A percentile compares a stretch with the other conserved stretches of the same genome.
These are phyloP conservation scores for Trichosporon sp. DNA, from an alignment of 1,284 basidiomycete genomes.

Conservation along the genomic window DNA sequence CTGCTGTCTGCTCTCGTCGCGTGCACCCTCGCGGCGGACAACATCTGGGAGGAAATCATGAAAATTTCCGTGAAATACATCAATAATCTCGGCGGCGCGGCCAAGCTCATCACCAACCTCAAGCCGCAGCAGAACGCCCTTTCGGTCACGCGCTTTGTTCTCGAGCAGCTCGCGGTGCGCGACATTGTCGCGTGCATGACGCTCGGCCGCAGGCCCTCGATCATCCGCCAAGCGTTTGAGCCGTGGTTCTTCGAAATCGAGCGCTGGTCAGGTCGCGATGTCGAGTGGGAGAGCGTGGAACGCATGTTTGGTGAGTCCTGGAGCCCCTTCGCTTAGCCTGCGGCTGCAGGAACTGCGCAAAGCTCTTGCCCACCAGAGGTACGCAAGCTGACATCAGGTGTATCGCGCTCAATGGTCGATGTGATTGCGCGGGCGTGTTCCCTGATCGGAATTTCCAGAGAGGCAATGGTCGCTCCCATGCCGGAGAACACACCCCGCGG, in stretches of 20 bases:
- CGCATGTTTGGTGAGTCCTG: slow-evolving; percentile 41
- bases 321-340: too few relatives aligned
- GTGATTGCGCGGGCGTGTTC: slow-evolving; percentile 39
- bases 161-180: slow-evolving; percentile 45
- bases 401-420: slow-evolving; percentile 44
- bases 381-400: slow-evolving; percentile 15
- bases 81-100: slow-evolving; percentile 39
- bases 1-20: slow-evolving; percentile 39
- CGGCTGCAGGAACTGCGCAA: too few relatives aligned
- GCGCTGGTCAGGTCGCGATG: slow-evolving; percentile 30
- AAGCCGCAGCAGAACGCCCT: slow-evolving; percentile 27
- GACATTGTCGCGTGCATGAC: slow-evolving; percentile 47
- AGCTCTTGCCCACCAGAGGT: not conserved
- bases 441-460: slow-evolving; percentile 25
- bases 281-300: slow-evolving; percentile 45
- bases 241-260: slow-evolving; percentile 48
- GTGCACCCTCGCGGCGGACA: slow-evolving; percentile 40
- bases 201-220: slow-evolving; percentile 36
- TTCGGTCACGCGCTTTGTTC: slow-evolving; percentile 34
- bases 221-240: slow-evolving; percentile 39
- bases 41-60: slow-evolving; percentile 44
- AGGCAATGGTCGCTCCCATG: slow-evolving; percentile 11
- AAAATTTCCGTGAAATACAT: slow-evolving; percentile 33
- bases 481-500: slow-evolving; percentile 15
- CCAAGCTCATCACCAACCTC: slow-evolving; percentile 31